Evolutionary conservation across 2,329 filamentous ascomycete genomes (phyloP), one percentile per base, ranked within the genome.

Genomic region (Coleophoma crateriformis): DNA sequence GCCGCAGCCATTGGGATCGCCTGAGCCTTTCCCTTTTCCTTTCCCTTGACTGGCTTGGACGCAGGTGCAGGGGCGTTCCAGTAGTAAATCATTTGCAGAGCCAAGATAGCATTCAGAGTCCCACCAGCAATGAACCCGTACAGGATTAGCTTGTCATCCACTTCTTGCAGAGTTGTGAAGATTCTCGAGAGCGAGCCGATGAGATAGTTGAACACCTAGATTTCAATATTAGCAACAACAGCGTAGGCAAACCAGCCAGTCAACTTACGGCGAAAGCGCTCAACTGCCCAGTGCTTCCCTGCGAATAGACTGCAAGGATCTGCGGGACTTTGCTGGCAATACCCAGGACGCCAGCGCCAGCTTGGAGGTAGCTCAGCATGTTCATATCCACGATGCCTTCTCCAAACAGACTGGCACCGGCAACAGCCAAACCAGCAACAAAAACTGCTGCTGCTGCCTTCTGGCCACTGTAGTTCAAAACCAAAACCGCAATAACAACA

Each of bases 81-180:
- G 76, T 97, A 97, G 72, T 91, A 95, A 27, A 95, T 66, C 87
- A 99, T 94, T 74, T 99, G 94, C 37, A 78, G 71, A 13, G 91
- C 91, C 50, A 99, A 77, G 50, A 99, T 79, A 50, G 84, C 76
- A 70, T 99, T 99, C 60, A 99, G 81, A n/a, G 76, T 72, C 67
- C 96, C 96, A 27, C 90, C 94, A 7, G 90, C 89, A 49, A 97
- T 73, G 76, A 95, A 97, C 46, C 91, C 88, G 71, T 95, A 97
- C 22, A 99, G 79, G 62, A 99, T 97, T 51, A 97, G 78, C 71
- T 91, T 91, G 70, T 99, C 94, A 67, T 95, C 88, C 52, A 99
- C 94, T 75, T 99, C 94, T 65, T 97, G 91, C 50, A 99, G 75
- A 8, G 95, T 99, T 33, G 94, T 99, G 71, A 96, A 99, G 73